Conservation (phyloP, 2,329 filamentous ascomycete species). For the Chrysoporthe cubensis region DNA sequence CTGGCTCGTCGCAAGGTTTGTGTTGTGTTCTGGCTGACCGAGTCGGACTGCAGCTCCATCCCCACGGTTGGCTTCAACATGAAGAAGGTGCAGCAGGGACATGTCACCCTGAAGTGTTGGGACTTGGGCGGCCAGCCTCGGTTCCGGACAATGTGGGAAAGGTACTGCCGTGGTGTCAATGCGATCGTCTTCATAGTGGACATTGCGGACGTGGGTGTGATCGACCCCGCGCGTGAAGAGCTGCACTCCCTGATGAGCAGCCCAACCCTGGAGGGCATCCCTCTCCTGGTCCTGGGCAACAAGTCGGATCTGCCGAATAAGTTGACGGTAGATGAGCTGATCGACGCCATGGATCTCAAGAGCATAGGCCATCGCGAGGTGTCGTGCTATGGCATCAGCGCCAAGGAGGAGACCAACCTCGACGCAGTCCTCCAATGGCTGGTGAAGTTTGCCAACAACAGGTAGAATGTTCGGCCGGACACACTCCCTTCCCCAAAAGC, state of each 20-base stretch:
- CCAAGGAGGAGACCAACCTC: conserved; percentile 97
- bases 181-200: conserved; percentile 99
- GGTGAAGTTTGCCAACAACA: conserved; percentile 78
- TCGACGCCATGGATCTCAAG: conserved; percentile 89
- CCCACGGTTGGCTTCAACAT: conserved; percentile 99
- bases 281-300: conserved; percentile 91
- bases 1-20: conserved; percentile 36
- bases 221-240: conserved; percentile 88
- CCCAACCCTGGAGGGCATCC: conserved; percentile 83
- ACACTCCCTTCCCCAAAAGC: conserved; percentile 17
- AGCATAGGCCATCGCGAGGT: conserved; percentile 90
- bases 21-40: conserved; percentile 39
- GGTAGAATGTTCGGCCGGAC: conserved; percentile 48
- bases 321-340: conserved; percentile 90
- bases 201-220: conserved; percentile 80
- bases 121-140: conserved; percentile 95
- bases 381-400: conserved; percentile 97
- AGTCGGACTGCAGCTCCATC: conserved; percentile 72
- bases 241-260: conserved; percentile 88
- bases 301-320: conserved; percentile 95
- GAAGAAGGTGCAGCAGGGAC: conserved; percentile 96
- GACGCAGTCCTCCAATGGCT: conserved; percentile 97
- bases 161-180: conserved; percentile 96
- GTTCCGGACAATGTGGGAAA: conserved; percentile 99
- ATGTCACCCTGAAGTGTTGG: conserved; percentile 99